A percentile compares a stretch with the other conserved stretches of the same genome.
These are phyloP conservation scores for Coleophoma eucalyptorum DNA, from an alignment of 2,329 filamentous ascomycete genomes.

Conservation along the genomic window DNA sequence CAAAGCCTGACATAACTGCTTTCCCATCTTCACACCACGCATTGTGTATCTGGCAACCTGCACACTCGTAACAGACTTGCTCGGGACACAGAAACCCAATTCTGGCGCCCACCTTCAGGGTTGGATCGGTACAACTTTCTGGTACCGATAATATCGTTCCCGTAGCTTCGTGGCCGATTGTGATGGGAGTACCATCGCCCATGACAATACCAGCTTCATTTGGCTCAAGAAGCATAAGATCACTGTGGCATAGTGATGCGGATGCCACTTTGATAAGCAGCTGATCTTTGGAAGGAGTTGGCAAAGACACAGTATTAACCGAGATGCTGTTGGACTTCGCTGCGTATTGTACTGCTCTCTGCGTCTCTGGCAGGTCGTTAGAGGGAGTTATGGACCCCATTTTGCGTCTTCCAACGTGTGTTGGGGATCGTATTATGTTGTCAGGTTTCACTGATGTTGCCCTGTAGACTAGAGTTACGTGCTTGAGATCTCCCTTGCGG, in stretches of 20 bases:
- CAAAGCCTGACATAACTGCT: constrained; percentile 38
- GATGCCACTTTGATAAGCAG: constrained; percentile 33
- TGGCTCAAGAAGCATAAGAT: constrained; percentile 23
- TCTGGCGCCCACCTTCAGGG: constrained; percentile 8
- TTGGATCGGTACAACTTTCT: constrained; percentile 4
- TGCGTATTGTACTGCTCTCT: constrained; percentile 7
- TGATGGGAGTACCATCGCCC: constrained; percentile 6
- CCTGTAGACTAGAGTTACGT: background rate
- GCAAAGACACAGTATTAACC: constrained; percentile 40
- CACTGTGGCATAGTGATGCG: constrained; percentile 35
- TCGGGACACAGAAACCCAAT: constrained; percentile 11
- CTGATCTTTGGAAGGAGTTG: constrained; percentile 35
- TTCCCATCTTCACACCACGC: constrained; percentile 33
- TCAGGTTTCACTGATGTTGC: too few relatives aligned
- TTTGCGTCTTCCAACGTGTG: background rate
- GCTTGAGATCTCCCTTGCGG: too few relatives aligned
- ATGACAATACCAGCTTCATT: constrained; percentile 2
- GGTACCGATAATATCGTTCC: constrained; percentile 9
- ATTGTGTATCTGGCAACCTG: constrained; percentile 41
- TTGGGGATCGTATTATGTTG: background rate
- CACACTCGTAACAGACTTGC: constrained; percentile 25
- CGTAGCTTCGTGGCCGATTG: constrained; percentile 14
- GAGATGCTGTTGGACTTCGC: constrained; percentile 26
- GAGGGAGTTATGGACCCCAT: background rate
- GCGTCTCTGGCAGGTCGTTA: constrained; percentile 3